Base-by-base conservation (phyloP, 352 stramenopile genomes). In the Halophytophthora polymorphica region DNA sequence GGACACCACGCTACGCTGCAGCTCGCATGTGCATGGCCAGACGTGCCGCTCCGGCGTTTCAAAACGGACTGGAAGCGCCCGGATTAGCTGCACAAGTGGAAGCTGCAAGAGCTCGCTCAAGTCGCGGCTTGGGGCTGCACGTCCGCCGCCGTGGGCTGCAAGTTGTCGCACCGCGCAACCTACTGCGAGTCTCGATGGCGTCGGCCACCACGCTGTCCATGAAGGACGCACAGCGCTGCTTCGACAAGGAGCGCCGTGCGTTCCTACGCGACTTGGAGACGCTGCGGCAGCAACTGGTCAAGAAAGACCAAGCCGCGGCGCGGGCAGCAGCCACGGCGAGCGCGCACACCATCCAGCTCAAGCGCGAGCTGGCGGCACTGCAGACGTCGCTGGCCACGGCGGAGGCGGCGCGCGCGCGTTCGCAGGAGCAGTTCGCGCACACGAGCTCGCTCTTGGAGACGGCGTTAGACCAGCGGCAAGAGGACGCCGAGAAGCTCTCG, bases 231-330 rank as follows among this genome's bases (percentile, higher is more conserved):
- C 76, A 90, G 66, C 76, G 73, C 23, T 90, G 79, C 56, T 90
- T 88, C 38, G 79, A 90, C 46, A 85, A 90, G 78, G 82, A 93
- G 54, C 79, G 82, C 6, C 77, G 54, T 2, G 56, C 76, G 18
- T 80, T 90, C 47, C 53, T 93, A 25, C 66, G 73, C 2, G 77
- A 90, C 48, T 62, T 93, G 25, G 82, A 90, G 59, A 85, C 63
- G 8, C 66, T 93, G 53, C 71, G 79, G 10, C 73, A 88, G 41
- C 79, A 93, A 36, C 58, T 88, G 17, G 55, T 90, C n/a, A 83
- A 83, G 46, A 93, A 93, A 45, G 82, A 90, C 36, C 71, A 87
- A 41, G 52, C 28, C 15, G 61, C 74, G 19, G 57, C 56, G 36
- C 86, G 83, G 19, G 60, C 70, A 1, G 52, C 77, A 3, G 64